A percentile compares a stretch with the other conserved stretches of the same genome.
Conservation (phyloP, 495 filamentous ascomycete species). For the Neurospora sp. region DNA sequence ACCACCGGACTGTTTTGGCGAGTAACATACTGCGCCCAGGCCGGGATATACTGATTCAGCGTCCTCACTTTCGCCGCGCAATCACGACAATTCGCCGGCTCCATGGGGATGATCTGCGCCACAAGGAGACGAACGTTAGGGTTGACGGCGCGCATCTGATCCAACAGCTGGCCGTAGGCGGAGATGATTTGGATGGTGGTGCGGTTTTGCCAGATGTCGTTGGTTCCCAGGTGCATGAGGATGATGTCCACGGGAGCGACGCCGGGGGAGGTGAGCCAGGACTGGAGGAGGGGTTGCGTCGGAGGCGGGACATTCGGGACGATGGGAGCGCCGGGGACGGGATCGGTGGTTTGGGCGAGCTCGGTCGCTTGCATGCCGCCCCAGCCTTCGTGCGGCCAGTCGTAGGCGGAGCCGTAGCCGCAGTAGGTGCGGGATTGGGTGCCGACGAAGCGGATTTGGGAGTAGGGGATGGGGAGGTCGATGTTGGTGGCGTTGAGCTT, state of each 20-base stretch:
- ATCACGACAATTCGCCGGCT: slow-evolving; percentile 18
- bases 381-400: slow-evolving; percentile 39
- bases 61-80: slow-evolving; percentile 21
- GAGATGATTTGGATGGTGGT: slow-evolving; percentile 22
- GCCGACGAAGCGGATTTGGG: slow-evolving; percentile 30
- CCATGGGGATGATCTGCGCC: slow-evolving; percentile 39
- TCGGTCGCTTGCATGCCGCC: slow-evolving; percentile 32
- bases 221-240: slow-evolving; percentile 40
- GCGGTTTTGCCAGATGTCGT: slow-evolving; percentile 35
- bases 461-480: background rate
- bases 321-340: background rate
- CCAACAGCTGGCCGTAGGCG: slow-evolving; percentile 28
- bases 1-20: slow-evolving; percentile 27
- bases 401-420: slow-evolving; percentile 32
- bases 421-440: slow-evolving; percentile 26
- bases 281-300: slow-evolving; percentile 26
- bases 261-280: slow-evolving; percentile 31
- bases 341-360: slow-evolving; percentile 7
- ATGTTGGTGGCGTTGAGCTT: slow-evolving; percentile 20
- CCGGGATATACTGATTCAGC: slow-evolving; percentile 29
- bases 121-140: slow-evolving; percentile 32
- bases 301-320: background rate
- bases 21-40: slow-evolving; percentile 28
- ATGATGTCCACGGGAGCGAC: slow-evolving; percentile 21
- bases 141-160: slow-evolving; percentile 34